Base-by-base conservation (phyloP, 2,329 filamentous ascomycete genomes). In the Myriosclerotinia scirpicola region DNA sequence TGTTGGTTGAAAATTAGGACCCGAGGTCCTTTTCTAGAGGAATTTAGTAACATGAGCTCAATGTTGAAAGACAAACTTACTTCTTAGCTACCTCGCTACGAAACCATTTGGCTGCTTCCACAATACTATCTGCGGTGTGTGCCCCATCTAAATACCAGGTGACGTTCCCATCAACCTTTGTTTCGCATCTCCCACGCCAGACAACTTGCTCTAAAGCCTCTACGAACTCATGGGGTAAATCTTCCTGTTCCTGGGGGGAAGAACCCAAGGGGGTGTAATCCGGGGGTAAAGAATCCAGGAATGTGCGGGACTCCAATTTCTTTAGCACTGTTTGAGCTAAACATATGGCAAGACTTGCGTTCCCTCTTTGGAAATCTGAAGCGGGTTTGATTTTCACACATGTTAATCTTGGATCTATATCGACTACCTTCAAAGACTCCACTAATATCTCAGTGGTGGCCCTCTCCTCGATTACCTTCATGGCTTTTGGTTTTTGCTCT, bases 111-210 rank as follows among this genome's bases (percentile, higher is more conserved):
- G 89, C 89, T 5, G 92, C 92, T 71, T 92, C 85, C 70, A 90
- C 86, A 65, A 99, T 89, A 76, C 93, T 97, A 75, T 98, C 94
- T 4, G 90, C 83, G 0, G 94, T 99, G 78, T 99, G 95, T 2
- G 93, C 95, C 11, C 95, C 93, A 75, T 99, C 95, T 26, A 99
- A 85, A 75, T 93, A 90, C 93, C 94, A 99, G 20, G 82, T 83
- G 6, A 96, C 80, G 20, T 82, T 81, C 3, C 80, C 81, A 68
- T 87, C 84, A 4, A 78, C 71, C 72, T 84, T 86, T 52, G 83
- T 79, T 71, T 89, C 86, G 75, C 93, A 97, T 55, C 95, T 85
- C 5, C 94, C 95, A 52, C 92, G 85, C 80, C 93, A 90, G 3
- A 87, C 85, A 2, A 92, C 90, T 71, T 86, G 79, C 75, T 94